Evolutionary conservation across 1,284 basidiomycete species (phyloP), one percentile per base, ranked within the genome.

Genomic region (Thecaphora frezii): DNA sequence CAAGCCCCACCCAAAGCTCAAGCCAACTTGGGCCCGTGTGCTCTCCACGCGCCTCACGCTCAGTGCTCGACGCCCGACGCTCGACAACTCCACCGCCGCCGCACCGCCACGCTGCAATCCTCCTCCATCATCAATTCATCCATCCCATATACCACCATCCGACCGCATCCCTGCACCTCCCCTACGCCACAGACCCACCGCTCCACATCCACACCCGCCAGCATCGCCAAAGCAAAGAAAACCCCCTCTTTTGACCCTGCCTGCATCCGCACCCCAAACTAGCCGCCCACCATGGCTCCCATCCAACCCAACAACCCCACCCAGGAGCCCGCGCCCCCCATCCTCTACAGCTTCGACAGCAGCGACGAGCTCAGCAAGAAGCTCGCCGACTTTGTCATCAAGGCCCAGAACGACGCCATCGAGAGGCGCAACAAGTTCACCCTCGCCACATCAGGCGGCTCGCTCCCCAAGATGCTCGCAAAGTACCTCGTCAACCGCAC

Each of bases 401-500:
- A 89, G 66, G 89, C 90, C 0, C 94, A 97, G 83, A 88, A 87
- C 66, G 91, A 96, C 44, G 87, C 94, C 25, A 84, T 97, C 75
- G 85, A 87, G 74, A 90, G 90, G 81, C 88, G 91, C 80, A 89
- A 88, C 76, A 86, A 85, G 69, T 98, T 98, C 83, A 90, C 91
- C 51, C 79, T 98, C 73, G 94, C 96, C 55, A 83, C 97, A 69
- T 96, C 92, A 1, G 94, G 94, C 22, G 94, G 94, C 2, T 92
- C 90, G 0, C 84, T 97, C 37, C 92, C 94, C 45, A 88, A 88
- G 77, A 87, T 89, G 80, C 86, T 98, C 63, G 80, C 79, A 82
- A 81, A 65, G 86, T 85, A 46, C 86, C 69, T 97, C 66, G 85
- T 93, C 59, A 84, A 81, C 52, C 84, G 89, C 67, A 55, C 54